Percentiles rank a stretch among this genome's conserved stretches.
These are phyloP conservation scores for Apium graveolens DNA, from an alignment of 129 eudicot species.

Conservation along the genomic window DNA sequence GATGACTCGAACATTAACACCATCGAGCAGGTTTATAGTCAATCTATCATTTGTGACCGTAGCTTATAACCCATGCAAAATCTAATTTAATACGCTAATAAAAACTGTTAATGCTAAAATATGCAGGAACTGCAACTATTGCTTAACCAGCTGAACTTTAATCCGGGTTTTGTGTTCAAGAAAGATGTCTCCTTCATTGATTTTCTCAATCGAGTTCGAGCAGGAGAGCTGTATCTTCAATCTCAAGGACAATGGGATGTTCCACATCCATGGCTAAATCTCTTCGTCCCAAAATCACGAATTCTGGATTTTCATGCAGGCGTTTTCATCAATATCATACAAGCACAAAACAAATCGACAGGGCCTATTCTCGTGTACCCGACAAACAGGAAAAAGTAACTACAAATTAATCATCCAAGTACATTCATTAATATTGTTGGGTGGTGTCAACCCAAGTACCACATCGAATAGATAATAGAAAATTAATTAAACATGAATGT, in stretches of 20 bases:
- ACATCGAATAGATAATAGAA: too few relatives aligned
- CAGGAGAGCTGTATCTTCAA: conserved; percentile 44
- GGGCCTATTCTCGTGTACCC: conserved; percentile 93
- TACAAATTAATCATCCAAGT: background rate
- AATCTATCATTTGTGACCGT: too few relatives aligned
- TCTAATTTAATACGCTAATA: background rate
- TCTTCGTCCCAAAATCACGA: conserved; percentile 64
- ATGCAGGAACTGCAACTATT: conserved; percentile 44
- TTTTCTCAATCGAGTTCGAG: conserved; percentile 64
- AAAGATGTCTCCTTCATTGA: conserved; percentile 45
- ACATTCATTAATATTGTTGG: background rate
- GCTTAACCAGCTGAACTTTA: conserved; percentile 34
- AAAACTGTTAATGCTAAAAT: background rate
- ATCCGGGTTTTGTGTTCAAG: conserved; percentile 43
- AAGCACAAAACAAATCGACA: conserved; percentile 29
- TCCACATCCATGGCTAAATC: conserved; percentile 91
- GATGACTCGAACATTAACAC: conserved; percentile 30
- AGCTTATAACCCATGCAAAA: too few relatives aligned
- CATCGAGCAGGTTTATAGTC: conserved; percentile 30
- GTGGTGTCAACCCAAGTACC: too few relatives aligned
- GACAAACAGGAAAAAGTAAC: conserved; percentile 46
- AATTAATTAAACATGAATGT: background rate
- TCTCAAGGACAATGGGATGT: conserved; percentile 59
- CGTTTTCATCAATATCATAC: conserved; percentile 48
- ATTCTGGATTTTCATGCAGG: conserved; percentile 54